Percentiles rank a stretch among this genome's conserved stretches.
Evolutionary conservation across 2,329 filamentous ascomycete species (phyloP).

Genomic region (Cordyceps cicadae): DNA sequence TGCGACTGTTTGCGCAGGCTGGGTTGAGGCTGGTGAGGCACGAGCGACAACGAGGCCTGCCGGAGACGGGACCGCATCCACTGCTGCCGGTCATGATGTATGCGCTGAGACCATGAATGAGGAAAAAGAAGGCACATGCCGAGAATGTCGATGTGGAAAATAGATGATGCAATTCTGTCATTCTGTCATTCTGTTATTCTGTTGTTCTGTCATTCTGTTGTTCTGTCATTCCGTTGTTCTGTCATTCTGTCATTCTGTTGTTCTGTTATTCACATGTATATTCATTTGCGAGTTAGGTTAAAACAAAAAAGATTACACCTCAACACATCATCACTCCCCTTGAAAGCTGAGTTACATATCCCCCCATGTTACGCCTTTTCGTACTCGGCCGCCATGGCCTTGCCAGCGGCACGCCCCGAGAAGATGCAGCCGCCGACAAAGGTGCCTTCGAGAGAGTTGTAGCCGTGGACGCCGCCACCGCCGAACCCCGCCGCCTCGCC

Average conservation of each 20-base stretch:
- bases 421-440: conserved; percentile 58
- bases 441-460: conserved; percentile 53
- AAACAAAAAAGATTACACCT: not conserved
- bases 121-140: not conserved
- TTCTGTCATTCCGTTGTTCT: no score
- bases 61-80: conserved; percentile 36
- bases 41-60: conserved; percentile 65
- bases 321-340: not conserved
- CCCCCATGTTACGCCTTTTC: not conserved
- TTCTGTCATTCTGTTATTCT: not conserved
- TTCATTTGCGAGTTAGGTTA: not conserved
- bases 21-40: conserved; percentile 59
- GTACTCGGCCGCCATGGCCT: conserved; percentile 43
- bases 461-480: conserved; percentile 54
- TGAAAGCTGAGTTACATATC: not conserved
- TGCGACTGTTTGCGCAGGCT: conserved; percentile 58
- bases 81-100: conserved; percentile 72
- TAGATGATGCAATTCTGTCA: not conserved
- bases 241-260: not conserved
- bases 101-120: conserved; percentile 50
- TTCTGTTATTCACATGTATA: not conserved
- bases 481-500: conserved; percentile 55
- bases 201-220: not conserved
- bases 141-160: not conserved
- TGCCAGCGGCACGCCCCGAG: conserved; percentile 48